Evolutionary conservation across 257 asterid genomes (phyloP), one percentile per base, ranked within the genome.

Genomic region (Przewalskia tangutica): DNA sequence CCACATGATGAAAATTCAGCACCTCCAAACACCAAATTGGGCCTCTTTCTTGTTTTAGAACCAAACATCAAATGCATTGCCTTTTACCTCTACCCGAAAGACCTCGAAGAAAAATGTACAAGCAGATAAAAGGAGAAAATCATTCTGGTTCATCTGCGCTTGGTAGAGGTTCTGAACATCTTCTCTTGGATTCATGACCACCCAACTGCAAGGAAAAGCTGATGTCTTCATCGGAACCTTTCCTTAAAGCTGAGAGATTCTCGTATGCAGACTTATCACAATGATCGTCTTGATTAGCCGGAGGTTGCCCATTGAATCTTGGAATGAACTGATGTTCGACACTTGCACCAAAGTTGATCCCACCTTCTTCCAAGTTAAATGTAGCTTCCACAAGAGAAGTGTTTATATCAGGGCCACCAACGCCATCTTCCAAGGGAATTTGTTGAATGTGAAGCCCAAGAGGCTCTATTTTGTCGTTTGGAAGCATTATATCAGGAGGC

Each of bases 271-370:
- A 81, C 84, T 84, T 85, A 13, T 93, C 92, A 60, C 87, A 93
- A 40, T 81, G 88, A 51, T 82, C 91, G 2, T 88, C 90, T 6
- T 83, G 91, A 58, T 84, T 93, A 83, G 87, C 90, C 32, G 90
- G 89, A 23, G 95, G 90, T 76, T 83, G 88, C 79, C 89, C 91
- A 34, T 84, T 84, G 76, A 89, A 90, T 93, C 93, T 85, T 58
- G 94, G 91, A 27, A 95, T 95, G 90, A 95, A 95, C 77, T 93
- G 98, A 84, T 93, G 99, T 90, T 93, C 99, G 14, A 93, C 88
- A 68, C 91, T 92, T 17, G 95, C 93, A 58, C 91, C 95, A 2
- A 84, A 58, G 40, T 83, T 86, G 53, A 81, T 66, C 58, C 90
- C 94, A 14, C 56, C n/a, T 56, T 89, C 93, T 86, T 93, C 97